Base-by-base conservation (phyloP, 139 green algal genomes). In the Chlorella sorokiniana region DNA sequence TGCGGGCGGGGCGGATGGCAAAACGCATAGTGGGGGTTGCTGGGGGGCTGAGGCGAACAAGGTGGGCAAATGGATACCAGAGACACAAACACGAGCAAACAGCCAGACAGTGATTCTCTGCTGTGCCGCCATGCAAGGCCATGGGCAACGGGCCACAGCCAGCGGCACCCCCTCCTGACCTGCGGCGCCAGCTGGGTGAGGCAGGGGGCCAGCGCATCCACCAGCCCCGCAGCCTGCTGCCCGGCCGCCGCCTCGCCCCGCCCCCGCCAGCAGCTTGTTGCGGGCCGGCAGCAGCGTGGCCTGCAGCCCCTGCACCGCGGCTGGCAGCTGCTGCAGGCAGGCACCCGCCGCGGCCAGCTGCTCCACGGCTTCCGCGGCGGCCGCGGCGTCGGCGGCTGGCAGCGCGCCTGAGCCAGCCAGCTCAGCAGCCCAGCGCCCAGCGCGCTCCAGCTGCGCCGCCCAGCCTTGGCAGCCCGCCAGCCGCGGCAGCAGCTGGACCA, bases 161-260 rank as follows among this genome's bases (percentile, higher is more conserved):
- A 41, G 20, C 38, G 10, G 56, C 40, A 10, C 20, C 8, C 38
- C 68, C 9, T 22, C 0, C 69, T 1, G 33, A 86, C 81, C 71
- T 76, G 75, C 2, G 81, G 44, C 20, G 37, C 7, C 40, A 86
- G 59, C 22, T 40, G 4, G 3, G 56, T 63, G 18, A 82, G 42
- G 0, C 41, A 71, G 1, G 37, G 22, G 3, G 33, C 38, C 4
- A 81, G 48, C 3, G 65, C 40, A 9, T 69, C 61, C 41, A 86
- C 72, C 1, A 86, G 31, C 11, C 63, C 71, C 1, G 54, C 81
- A 16, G 81, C 81, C 23, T 81, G 72, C 59, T 73, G n/a, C 54
- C 54, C 41, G 8, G 81, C 81, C 2, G 81, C 81, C 31, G 71
- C 72, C 41, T 83, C 81, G 44, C 81, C 81, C 29, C 72, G 44